A percentile compares a stretch with the other conserved stretches of the same genome.
Conservation (phyloP, 1,139 yeast species). For the Casaregolazyma lundiana region DNA sequence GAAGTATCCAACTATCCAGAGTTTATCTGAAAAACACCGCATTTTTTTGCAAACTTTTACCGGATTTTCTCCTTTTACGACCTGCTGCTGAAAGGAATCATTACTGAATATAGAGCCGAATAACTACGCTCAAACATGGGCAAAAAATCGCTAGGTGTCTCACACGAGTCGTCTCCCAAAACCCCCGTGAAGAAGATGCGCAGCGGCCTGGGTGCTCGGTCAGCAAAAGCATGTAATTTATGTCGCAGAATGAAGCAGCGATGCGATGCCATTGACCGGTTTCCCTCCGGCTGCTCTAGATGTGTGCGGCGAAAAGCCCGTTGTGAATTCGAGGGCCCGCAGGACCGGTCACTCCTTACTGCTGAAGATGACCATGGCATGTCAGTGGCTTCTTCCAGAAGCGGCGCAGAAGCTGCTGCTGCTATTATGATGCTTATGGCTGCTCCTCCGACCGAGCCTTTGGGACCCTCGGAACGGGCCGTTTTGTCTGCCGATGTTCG, state of each 20-base stretch:
- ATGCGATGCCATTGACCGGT: conserved; percentile 22
- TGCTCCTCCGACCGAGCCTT: not conserved
- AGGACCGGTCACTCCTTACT: not conserved
- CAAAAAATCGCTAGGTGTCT: not conserved
- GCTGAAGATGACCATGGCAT: conserved; percentile 2
- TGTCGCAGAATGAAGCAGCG: conserved; percentile 24
- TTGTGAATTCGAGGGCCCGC: conserved; percentile 21
- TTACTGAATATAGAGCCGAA: no score
- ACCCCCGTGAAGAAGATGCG: not conserved
- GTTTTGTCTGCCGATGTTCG: not conserved
- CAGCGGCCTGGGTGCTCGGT: conserved; percentile 10
- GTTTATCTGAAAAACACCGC: no score
- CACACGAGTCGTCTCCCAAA: not conserved
- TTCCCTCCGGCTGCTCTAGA: conserved; percentile 22
- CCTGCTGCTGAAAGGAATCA: not conserved
- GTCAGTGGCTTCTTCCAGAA: not conserved
- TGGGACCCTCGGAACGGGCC: not conserved
- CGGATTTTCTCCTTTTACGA: not conserved
- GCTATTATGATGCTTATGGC: conserved; percentile 12
- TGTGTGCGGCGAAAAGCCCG: conserved; percentile 16
- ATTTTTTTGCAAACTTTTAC: not conserved
- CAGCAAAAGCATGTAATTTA: conserved; percentile 21
- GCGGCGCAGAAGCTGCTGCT: conserved; percentile 12
- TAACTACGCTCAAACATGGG: not conserved
- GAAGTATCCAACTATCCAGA: no score